These are phyloP conservation scores for Cutaneotrichosporon sp. DNA, from an alignment of 1,284 basidiomycete species.

Conservation along the genomic window DNA sequence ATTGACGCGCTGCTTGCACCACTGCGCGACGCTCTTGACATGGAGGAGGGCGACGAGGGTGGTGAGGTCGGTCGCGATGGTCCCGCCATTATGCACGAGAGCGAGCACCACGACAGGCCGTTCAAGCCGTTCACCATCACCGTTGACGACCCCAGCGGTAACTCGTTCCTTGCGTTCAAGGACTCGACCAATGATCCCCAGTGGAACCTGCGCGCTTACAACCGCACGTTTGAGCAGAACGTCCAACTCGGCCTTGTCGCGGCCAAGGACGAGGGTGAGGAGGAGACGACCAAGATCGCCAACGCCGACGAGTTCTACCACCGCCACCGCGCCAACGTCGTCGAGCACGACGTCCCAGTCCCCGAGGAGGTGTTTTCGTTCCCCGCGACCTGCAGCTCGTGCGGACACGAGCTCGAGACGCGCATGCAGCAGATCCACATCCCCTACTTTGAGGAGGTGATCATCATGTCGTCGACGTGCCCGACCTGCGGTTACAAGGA, in stretches of 20 bases:
- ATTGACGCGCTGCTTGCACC: constrained; percentile 73
- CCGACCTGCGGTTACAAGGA: constrained; percentile 92
- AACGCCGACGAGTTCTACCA: constrained; percentile 42
- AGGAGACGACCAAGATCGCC: constrained; percentile 56
- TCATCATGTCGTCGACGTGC: constrained; percentile 99
- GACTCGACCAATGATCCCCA: constrained; percentile 79
- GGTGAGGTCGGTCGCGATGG: constrained; percentile 42
- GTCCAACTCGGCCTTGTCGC: constrained; percentile 69
- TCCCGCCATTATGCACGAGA: constrained; percentile 19
- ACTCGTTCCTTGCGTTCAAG: constrained; percentile 87
- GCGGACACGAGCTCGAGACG: constrained; percentile 78
- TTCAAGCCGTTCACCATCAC: constrained; percentile 76
- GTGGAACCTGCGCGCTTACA: constrained; percentile 88
- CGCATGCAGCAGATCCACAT: constrained; percentile 96
- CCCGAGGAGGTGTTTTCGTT: constrained; percentile 88
- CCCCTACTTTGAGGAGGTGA: constrained; percentile 97
- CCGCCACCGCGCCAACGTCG: constrained; percentile 23
- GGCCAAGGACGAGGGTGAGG: constrained; percentile 29
- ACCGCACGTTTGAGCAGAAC: constrained; percentile 81
- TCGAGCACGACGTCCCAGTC: constrained; percentile 45
- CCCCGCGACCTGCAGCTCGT: constrained; percentile 84
- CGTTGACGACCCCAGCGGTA: constrained; percentile 91
- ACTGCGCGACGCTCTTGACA: constrained; percentile 68
- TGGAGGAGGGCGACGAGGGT: constrained; percentile 60
- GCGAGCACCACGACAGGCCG: constrained; percentile 53